These are phyloP conservation scores for Exophiala bonariae DNA, from an alignment of 2,329 filamentous ascomycete species.

Conservation along the genomic window DNA sequence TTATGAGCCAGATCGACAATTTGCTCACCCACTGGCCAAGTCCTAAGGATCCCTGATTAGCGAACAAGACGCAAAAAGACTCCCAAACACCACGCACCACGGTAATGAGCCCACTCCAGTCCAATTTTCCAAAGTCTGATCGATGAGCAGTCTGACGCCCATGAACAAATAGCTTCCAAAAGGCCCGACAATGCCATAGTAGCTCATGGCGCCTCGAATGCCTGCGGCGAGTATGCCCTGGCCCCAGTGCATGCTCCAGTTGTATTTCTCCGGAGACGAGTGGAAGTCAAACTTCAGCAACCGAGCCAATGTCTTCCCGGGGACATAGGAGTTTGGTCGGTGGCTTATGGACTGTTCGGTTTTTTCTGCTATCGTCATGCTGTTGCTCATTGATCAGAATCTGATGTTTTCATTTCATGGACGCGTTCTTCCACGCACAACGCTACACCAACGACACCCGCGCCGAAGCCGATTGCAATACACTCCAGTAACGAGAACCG, in stretches of 20 bases:
- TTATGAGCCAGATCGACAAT: too few species aligned
- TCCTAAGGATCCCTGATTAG: too few species aligned
- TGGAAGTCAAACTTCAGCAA: conserved; percentile 30
- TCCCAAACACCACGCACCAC: too few species aligned
- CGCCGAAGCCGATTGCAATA: too few species aligned
- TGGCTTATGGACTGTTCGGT: conserved; percentile 32
- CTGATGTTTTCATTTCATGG: too few species aligned
- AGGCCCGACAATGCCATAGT: conserved; percentile 35
- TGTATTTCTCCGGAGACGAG: conserved; percentile 29
- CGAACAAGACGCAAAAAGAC: too few species aligned
- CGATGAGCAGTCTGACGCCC: conserved; percentile 31
- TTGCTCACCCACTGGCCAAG: too few species aligned
- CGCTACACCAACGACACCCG: too few species aligned
- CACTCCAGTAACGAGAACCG: too few species aligned
- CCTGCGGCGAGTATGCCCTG: conserved; percentile 33
- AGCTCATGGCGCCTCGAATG: conserved; percentile 31
- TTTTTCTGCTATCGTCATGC: conserved; percentile 33
- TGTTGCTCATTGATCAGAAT: too few species aligned
- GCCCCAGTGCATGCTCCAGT: conserved; percentile 31
- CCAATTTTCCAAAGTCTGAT: conserved; percentile 33
- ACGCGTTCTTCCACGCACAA: too few species aligned
- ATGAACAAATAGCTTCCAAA: conserved; percentile 33
- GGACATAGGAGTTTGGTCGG: conserved; percentile 33
- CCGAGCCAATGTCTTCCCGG: conserved; percentile 31
- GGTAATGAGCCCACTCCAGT: conserved; percentile 32